A percentile compares a stretch with the other conserved stretches of the same genome.
phyloP scores from a whole-genome alignment of 305 asterid genomes.

The Ilex paraguariensis region DNA sequence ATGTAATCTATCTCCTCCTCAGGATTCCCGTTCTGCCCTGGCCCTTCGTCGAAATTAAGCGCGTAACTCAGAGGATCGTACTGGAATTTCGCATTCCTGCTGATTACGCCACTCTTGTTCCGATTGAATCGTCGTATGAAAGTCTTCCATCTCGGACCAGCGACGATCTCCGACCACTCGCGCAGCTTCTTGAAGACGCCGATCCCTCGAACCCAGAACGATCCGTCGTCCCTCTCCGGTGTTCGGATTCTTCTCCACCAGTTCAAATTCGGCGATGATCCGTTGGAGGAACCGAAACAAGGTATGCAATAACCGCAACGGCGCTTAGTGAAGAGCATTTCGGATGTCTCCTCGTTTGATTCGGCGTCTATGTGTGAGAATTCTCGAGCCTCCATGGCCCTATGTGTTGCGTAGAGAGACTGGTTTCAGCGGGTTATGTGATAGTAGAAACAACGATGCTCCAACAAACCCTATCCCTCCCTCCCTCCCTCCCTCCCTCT shows the following conservation, averaged over 20 bases:
- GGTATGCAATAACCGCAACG: slow-evolving; percentile 1
- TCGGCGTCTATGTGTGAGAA: background rate
- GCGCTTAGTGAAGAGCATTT: background rate
- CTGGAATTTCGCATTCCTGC: background rate
- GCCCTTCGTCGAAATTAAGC: slow-evolving; percentile 5
- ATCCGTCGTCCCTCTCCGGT: background rate
- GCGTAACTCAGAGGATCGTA: slow-evolving; percentile 3
- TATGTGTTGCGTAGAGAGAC: background rate
- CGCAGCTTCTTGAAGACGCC: slow-evolving; percentile 5
- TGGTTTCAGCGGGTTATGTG: background rate
- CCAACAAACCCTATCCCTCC: background rate
- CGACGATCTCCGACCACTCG: slow-evolving; percentile 8
- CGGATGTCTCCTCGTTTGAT: background rate
- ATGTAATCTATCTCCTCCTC: background rate
- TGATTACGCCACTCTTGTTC: background rate
- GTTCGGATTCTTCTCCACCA: background rate
- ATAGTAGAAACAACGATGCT: background rate
- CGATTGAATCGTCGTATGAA: slow-evolving; percentile 2
- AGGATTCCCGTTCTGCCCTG: background rate
- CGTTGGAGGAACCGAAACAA: background rate
- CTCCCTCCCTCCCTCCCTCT: background rate
- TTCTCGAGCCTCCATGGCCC: background rate
- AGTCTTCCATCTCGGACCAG: slow-evolving; percentile 7
- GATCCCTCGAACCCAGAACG: background rate
- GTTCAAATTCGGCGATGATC: background rate